These are phyloP conservation scores for Paraleonurus japonicus DNA, from an alignment of 257 asterid species.

Conservation along the genomic window DNA sequence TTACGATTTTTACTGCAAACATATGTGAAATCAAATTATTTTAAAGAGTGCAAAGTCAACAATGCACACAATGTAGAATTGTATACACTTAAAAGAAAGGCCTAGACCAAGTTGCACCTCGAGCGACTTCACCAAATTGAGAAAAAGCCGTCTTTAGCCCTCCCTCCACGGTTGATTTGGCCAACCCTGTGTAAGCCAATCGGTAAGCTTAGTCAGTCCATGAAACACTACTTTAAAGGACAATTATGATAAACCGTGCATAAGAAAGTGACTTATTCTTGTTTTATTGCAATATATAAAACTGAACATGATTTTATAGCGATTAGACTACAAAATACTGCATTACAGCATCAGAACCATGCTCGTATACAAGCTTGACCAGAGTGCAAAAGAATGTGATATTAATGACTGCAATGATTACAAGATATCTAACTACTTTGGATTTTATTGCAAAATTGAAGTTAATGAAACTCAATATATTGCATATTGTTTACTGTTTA, in stretches of 20 bases:
- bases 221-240: not conserved
- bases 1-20: constrained; percentile 43
- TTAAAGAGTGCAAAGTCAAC: not conserved
- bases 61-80: not conserved
- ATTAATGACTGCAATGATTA: not conserved
- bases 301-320: not conserved
- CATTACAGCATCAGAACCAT: not conserved
- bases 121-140: constrained; percentile 47
- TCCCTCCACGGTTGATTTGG: constrained; percentile 45
- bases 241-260: not conserved
- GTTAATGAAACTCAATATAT: not conserved
- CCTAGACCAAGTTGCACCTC: constrained; percentile 37
- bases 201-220: constrained; percentile 8
- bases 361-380: not conserved
- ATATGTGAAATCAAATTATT: not conserved
- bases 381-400: not conserved
- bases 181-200: constrained; percentile 41
- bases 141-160: constrained; percentile 41
- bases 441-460: not conserved
- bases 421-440: not conserved
- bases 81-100: not conserved
- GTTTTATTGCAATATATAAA: constrained; percentile 1
- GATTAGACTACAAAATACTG: not conserved
- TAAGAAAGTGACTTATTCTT: not conserved
- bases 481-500: not conserved